These are phyloP conservation scores for Trichomonascaceae sp. DNA, from an alignment of 1,139 yeast genomes.

Conservation along the genomic window DNA sequence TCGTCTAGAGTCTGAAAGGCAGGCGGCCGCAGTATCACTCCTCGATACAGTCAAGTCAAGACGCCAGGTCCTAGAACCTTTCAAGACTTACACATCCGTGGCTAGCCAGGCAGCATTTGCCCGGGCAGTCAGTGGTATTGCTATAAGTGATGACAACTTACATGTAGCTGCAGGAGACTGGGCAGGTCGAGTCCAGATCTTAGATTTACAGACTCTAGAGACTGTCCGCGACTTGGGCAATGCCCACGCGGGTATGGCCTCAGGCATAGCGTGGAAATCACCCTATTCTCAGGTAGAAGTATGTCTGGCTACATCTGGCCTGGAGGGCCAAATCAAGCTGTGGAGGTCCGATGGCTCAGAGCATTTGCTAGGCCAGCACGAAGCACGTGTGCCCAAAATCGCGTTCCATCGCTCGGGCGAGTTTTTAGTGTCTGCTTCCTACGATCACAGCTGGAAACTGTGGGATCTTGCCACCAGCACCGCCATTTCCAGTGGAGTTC, in stretches of 20 bases:
- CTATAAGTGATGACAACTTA: background rate
- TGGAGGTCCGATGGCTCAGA: constrained; percentile 25
- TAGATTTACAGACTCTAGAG: constrained; percentile 31
- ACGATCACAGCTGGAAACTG: constrained; percentile 78
- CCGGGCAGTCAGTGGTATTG: background rate
- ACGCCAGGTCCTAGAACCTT: background rate
- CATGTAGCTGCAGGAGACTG: constrained; percentile 64
- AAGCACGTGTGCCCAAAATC: constrained; percentile 46
- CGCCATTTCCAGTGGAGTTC: constrained; percentile 70
- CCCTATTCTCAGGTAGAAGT: constrained; percentile 10
- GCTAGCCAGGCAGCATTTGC: background rate
- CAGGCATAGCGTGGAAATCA: constrained; percentile 56
- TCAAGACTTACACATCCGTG: background rate
- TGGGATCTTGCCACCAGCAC: constrained; percentile 54
- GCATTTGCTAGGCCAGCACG: constrained; percentile 28
- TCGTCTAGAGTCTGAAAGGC: background rate
- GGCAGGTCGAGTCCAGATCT: constrained; percentile 57
- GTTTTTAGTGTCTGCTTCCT: constrained; percentile 58
- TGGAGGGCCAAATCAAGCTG: constrained; percentile 43
- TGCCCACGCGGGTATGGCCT: constrained; percentile 51
- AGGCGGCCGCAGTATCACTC: background rate
- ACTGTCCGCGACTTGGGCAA: constrained; percentile 19
- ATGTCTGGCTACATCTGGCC: constrained; percentile 44
- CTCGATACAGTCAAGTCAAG: background rate
- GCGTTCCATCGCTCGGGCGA: constrained; percentile 53